These are phyloP conservation scores for Helichrysum umbraculigerum DNA, from an alignment of 129 eudicot species.

Conservation along the genomic window DNA sequence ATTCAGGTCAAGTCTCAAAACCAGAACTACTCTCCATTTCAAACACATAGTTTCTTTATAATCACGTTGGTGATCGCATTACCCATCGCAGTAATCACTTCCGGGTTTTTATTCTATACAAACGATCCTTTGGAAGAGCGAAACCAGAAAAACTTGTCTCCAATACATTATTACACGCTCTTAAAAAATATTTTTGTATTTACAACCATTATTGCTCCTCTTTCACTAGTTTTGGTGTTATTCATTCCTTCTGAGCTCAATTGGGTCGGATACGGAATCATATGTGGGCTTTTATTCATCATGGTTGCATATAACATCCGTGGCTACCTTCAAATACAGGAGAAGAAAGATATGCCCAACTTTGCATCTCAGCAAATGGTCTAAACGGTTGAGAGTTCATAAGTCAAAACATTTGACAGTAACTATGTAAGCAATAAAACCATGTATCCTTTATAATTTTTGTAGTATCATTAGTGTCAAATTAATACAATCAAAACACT, in stretches of 20 bases:
- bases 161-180: background rate
- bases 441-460: no score
- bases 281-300: background rate
- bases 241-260: slow-evolving; percentile 2
- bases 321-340: background rate
- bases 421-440: no score
- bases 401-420: no score
- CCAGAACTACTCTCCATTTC: no score
- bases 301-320: background rate
- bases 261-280: background rate
- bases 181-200: background rate
- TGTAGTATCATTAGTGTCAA: no score
- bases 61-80: no score
- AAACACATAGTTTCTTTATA: no score
- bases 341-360: no score
- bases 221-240: slow-evolving; percentile 7
- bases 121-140: background rate
- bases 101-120: background rate
- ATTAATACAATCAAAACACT: no score
- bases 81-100: no score
- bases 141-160: background rate
- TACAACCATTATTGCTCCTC: slow-evolving; percentile 2
- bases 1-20: no score
- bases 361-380: background rate
- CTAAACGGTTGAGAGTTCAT: background rate